Evolutionary conservation across 441 rosid species (phyloP).

Genomic region (Arabidopsis hybrid): DNA sequence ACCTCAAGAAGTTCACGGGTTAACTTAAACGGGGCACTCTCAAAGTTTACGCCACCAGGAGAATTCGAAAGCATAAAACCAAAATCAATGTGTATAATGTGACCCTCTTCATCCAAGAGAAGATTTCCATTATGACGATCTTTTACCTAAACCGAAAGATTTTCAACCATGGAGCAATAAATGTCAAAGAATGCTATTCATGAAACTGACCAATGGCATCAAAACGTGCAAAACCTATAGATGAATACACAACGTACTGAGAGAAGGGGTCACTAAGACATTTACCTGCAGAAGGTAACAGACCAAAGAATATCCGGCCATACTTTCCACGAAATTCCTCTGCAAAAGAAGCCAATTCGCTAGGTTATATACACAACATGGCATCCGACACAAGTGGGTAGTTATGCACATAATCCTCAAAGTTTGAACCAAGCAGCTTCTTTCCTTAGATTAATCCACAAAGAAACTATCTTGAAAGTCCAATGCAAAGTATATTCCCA

Average conservation of each 20-base stretch:
- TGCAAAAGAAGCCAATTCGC: constrained; percentile 50
- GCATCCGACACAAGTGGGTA: constrained; percentile 3
- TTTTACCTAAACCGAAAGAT: constrained; percentile 63
- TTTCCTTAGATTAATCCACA: constrained; percentile 9
- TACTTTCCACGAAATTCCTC: constrained; percentile 86
- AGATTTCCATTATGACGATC: constrained; percentile 99
- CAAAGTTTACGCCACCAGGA: constrained; percentile 86
- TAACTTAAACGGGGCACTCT: constrained; percentile 96
- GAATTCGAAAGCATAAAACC: constrained; percentile 94
- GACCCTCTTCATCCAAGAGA: constrained; percentile 97
- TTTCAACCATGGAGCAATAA: constrained; percentile 25
- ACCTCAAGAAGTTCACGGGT: constrained; percentile 98
- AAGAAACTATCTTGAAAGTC: constrained; percentile 11
- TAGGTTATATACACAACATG: constrained; percentile 16
- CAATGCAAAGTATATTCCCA: constrained; percentile 14
- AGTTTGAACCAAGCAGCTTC: constrained; percentile 23
- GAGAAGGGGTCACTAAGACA: constrained; percentile 5
- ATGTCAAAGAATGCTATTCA: neutral
- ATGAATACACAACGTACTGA: constrained; percentile 11
- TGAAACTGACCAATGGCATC: constrained; percentile 1
- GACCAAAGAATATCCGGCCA: constrained; percentile 99
- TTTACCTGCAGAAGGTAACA: constrained; percentile 97
- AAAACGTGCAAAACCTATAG: neutral
- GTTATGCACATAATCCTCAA: constrained; percentile 8
- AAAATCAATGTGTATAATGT: constrained; percentile 97